Evolutionary conservation across 1,284 basidiomycete genomes (phyloP), one percentile per base, ranked within the genome.

Genomic region (Hymenochaete sp.): DNA sequence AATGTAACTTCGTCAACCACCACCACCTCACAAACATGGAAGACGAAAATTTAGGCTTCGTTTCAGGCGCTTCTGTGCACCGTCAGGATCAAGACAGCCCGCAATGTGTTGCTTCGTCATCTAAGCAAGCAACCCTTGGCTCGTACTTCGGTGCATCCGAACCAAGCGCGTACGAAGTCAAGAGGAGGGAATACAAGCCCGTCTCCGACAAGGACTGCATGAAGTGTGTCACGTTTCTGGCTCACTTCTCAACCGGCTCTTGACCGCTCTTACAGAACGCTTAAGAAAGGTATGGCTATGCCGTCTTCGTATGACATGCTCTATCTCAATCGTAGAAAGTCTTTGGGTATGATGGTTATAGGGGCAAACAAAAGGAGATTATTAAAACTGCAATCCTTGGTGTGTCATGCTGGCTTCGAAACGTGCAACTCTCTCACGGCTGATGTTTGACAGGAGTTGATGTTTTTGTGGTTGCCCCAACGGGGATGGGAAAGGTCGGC

Each of bases 401-500:
- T 13, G 31, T 21, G 37, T 49, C 32, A 16, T 35, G 21, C 32
- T 5, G 4, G 14, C 13, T 5, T n/a, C 4, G 5, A n/a, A 5
- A n/a, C 14, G 13, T 6, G 32, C 13, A 35, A 5, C 5, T 4
- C 21, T 16, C 5, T 35, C 5, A 35, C 13, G 5, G 21, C n/a
- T 56, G 27, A 38, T 44, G 10, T 36, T 53, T 21, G 10, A 9
- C 42, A 82, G 81, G 79, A 9, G 63, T 62, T 13, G 85, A 90
- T 62, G 75, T 90, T 4, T 72, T 90, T 37, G 85, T 92, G 4
- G 72, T 92, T 2, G 89, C 89, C 6, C 88, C 90, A 0, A 93
- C 89, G 1, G 89, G 90, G 2, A 81, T 91, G 73, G 89, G 89
- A 22, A 93, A 93, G 76, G 88, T 83, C 42, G 45, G 65, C 38